These are phyloP conservation scores for Musa acuminata DNA, from an alignment of 176 grass and related monocot species.

Conservation along the genomic window DNA sequence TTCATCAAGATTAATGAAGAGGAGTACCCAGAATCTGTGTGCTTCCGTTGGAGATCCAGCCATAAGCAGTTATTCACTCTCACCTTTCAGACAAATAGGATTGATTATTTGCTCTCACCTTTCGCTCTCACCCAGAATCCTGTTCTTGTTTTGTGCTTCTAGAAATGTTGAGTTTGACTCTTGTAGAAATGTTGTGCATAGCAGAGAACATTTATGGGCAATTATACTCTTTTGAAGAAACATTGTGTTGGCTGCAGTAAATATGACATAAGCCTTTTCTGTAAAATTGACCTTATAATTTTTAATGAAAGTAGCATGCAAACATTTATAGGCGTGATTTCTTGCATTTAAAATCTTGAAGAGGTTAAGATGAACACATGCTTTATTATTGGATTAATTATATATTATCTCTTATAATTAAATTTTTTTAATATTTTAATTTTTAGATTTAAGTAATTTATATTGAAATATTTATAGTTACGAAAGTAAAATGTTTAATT, in stretches of 20 bases:
- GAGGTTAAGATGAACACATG: background rate
- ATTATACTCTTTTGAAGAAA: background rate
- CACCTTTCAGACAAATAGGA: no score
- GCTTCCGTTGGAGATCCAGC: background rate
- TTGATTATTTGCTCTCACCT: no score
- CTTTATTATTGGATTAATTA: no score
- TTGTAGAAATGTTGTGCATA: constrained; percentile 1
- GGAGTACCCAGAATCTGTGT: background rate
- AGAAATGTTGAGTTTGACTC: background rate
- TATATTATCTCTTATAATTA: no score
- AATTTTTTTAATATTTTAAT: no score
- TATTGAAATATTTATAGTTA: no score
- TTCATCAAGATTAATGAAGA: constrained; percentile 5
- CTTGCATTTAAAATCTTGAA: background rate
- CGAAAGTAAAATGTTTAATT: no score
- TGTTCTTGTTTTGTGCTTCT: background rate
- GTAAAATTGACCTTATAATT: background rate
- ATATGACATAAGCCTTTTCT: background rate
- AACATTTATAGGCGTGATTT: no score
- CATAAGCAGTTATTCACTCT: background rate
- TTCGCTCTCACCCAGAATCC: no score
- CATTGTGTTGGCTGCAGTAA: background rate
- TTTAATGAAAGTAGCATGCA: no score
- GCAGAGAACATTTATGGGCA: background rate
- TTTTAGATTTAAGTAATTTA: no score